These are phyloP conservation scores for Withania somnifera DNA, from an alignment of 305 asterid genomes.

Conservation along the genomic window DNA sequence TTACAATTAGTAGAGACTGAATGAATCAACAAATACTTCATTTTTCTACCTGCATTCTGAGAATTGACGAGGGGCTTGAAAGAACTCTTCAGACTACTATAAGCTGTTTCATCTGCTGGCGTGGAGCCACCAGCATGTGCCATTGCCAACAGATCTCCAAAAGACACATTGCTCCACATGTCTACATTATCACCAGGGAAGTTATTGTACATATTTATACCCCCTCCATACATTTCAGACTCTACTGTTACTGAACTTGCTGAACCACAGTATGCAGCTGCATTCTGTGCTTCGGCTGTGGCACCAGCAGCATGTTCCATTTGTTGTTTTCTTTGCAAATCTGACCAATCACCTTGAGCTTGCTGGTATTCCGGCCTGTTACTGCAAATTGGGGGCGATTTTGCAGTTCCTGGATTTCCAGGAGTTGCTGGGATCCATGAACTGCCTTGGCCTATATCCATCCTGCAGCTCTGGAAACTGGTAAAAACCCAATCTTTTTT, in stretches of 20 bases:
- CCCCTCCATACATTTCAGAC: slow-evolving; percentile 7
- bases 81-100: background rate
- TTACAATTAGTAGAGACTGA: background rate
- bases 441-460: slow-evolving; percentile 40
- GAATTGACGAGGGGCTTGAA: slow-evolving; percentile 5
- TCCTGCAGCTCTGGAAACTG: slow-evolving; percentile 24
- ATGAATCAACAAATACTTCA: background rate
- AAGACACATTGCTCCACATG: slow-evolving; percentile 25
- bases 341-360: slow-evolving; percentile 12
- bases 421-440: slow-evolving; percentile 66
- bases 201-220: background rate
- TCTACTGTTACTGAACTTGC: slow-evolving; percentile 4
- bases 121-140: slow-evolving; percentile 34
- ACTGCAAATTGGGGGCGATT: slow-evolving; percentile 29
- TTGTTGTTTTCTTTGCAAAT: slow-evolving; percentile 11
- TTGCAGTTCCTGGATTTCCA: slow-evolving; percentile 23
- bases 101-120: background rate
- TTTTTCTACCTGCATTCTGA: slow-evolving; percentile 11
- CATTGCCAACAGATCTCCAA: slow-evolving; percentile 35
- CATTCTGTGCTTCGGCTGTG: slow-evolving; percentile 8
- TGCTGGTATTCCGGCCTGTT: slow-evolving; percentile 14
- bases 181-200: slow-evolving; percentile 15
- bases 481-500: slow-evolving; percentile 23
- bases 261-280: background rate
- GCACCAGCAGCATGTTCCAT: slow-evolving; percentile 2